Evolutionary conservation across 345 rosid genomes (phyloP), one percentile per base, ranked within the genome.

Genomic region (Eucalyptus coolabah): DNA sequence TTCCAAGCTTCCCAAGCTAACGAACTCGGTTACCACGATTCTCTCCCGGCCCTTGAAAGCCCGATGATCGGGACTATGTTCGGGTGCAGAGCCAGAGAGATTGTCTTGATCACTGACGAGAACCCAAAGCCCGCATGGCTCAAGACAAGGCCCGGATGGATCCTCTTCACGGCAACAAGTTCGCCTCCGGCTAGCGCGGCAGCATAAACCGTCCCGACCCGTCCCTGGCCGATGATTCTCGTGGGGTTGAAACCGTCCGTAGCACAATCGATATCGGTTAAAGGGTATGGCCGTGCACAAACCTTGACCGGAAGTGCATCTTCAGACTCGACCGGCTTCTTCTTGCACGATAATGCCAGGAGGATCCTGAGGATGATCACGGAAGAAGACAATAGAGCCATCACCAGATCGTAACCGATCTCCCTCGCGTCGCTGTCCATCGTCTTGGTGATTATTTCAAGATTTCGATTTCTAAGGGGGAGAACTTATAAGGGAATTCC

Each of bases 1-100:
- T 50, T 93, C 95, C 90, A 97, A 90, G 88, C 92, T 96, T 40
- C 88, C 91, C 83, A 88, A 91, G 30, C 96, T 93, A 37, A 95
- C 88, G 87, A 94, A 94, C 82, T 95, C 99, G 12, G 91, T 94
- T 0, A 96, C 93, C 8, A 97, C 86, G 80, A 97, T 93, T 83
- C 99, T 94, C 90, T 97, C 99, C 97, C 2, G 99, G 99, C n/a
- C 98, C 99, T 86, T 97, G 98, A 94, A 72, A 91, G 92, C 42
- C 99, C 99, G 63, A 95, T 10, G 19, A 97, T 92, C 9, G 96
- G 91, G 3, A 96, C 98, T 89, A 96, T 88, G 88, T 96, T 93
- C 2, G 94, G 96, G 85, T 97, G 99, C 4, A 90, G 93, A 6
- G 96, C 95, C 72, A 93, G 92, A 60, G 99, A 96, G 30, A 97